phyloP scores from a whole-genome alignment of 2,329 filamentous ascomycete species.

The Aspergillus ustus region DNA sequence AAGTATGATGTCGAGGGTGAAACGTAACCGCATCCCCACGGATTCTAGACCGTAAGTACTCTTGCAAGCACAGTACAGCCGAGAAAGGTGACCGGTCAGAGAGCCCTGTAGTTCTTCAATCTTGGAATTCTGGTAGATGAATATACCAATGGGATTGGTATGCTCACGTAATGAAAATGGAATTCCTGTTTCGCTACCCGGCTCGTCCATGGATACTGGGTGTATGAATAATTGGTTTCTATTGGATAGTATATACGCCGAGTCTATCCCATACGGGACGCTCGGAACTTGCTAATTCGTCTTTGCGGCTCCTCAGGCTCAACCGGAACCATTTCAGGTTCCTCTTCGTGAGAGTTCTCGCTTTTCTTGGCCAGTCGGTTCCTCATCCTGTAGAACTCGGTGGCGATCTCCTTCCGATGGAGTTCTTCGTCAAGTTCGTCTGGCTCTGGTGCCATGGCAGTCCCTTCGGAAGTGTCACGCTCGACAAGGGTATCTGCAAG shows the following conservation, averaged over 20 bases:
- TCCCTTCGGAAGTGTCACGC: slow-evolving; percentile 46
- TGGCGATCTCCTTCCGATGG: slow-evolving; percentile 75
- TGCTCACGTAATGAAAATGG: slow-evolving; percentile 16
- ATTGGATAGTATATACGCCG: slow-evolving; percentile 8
- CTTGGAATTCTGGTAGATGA: slow-evolving; percentile 33
- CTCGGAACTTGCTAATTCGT: slow-evolving; percentile 53
- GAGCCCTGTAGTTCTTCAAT: slow-evolving; percentile 37
- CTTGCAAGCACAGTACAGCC: slow-evolving; percentile 29
- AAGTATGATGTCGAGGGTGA: slow-evolving; percentile 40
- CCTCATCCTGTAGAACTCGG: slow-evolving; percentile 80
- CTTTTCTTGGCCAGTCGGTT: slow-evolving; percentile 82
- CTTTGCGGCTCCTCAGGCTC: slow-evolving; percentile 61
- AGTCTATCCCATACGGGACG: slow-evolving; percentile 46
- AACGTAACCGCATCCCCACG: slow-evolving; percentile 42
- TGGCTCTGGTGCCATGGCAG: slow-evolving; percentile 50
- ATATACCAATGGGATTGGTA: slow-evolving; percentile 26
- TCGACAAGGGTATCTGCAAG: slow-evolving; percentile 65
- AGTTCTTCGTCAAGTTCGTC: slow-evolving; percentile 75
- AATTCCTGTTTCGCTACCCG: neutral
- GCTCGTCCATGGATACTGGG: neutral
- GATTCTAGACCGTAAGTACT: slow-evolving; percentile 29
- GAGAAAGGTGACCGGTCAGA: slow-evolving; percentile 39
- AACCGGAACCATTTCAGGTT: slow-evolving; percentile 68
- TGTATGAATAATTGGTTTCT: slow-evolving; percentile 24
- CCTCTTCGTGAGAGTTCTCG: slow-evolving; percentile 79